Evolutionary conservation across 176 grass and related monocot species (phyloP).

Genomic region (Phragmites australis): DNA sequence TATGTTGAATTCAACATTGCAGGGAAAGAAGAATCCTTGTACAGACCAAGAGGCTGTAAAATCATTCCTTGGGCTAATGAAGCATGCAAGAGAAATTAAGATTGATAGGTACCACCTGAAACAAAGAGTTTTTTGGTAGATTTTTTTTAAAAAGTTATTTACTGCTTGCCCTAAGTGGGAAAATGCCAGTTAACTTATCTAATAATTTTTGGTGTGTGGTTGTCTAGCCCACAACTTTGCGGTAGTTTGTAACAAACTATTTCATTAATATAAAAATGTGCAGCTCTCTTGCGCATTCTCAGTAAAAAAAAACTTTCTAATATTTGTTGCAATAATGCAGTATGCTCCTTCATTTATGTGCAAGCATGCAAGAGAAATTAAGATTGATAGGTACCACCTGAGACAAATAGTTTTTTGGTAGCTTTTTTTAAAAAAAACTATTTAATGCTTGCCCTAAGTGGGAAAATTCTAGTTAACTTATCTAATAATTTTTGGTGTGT

Average conservation of each 20-base stretch:
- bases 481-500: background rate
- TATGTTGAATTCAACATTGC: conserved; percentile 27
- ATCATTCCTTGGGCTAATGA: conserved; percentile 73
- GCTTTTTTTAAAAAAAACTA: background rate
- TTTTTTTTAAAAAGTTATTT: conserved; percentile 5
- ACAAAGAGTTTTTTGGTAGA: background rate
- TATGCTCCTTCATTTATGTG: no score
- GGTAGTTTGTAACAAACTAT: background rate
- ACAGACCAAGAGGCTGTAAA: conserved; percentile 69
- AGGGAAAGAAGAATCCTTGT: conserved; percentile 95
- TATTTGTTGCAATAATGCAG: background rate
- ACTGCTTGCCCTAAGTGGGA: background rate
- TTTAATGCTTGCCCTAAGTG: conserved; percentile 11
- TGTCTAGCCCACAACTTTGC: background rate
- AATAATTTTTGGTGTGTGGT: background rate
- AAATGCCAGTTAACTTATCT: background rate
- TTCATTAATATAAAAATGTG: background rate
- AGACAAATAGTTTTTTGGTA: background rate
- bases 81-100: conserved; percentile 70
- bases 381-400: conserved; percentile 67
- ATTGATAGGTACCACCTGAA: conserved; percentile 64
- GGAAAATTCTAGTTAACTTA: background rate
- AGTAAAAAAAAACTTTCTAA: background rate
- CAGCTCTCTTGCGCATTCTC: background rate
- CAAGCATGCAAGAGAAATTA: conserved; percentile 75